Evolutionary conservation across 75 land plant genomes (phyloP).

Genomic region (Cupressus sempervirens): DNA sequence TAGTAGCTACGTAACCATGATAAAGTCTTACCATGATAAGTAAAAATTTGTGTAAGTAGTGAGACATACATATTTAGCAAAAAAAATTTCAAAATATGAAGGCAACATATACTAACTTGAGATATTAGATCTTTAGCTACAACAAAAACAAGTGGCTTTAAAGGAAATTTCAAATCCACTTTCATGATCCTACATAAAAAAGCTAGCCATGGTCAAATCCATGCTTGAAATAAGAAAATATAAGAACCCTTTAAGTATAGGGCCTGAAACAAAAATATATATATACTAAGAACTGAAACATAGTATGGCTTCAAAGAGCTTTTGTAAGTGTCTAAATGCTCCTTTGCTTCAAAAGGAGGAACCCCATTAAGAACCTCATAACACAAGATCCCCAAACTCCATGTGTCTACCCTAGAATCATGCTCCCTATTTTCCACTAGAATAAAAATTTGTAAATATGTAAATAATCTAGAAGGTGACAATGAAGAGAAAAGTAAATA

Average conservation of each 20-base stretch:
- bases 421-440: constrained; percentile 93
- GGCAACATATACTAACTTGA: constrained; percentile 37
- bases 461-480: neutral
- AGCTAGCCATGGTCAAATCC: neutral
- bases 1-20: constrained; percentile 51
- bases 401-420: constrained; percentile 86
- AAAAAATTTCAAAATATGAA: neutral
- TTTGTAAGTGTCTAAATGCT: constrained; percentile 86
- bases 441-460: neutral
- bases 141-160: constrained; percentile 67
- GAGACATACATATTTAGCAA: neutral
- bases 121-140: constrained; percentile 82
- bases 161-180: constrained; percentile 86
- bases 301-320: constrained; percentile 22
- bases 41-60: neutral
- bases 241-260: neutral
- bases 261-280: neutral
- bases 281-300: neutral
- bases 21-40: neutral
- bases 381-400: constrained; percentile 90
- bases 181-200: no score
- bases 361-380: constrained; percentile 87
- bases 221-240: neutral
- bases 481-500: neutral
- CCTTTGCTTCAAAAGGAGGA: constrained; percentile 95